These are phyloP conservation scores for Sugiyamaella xylanicola DNA, from an alignment of 1,139 yeast species.

Conservation along the genomic window DNA sequence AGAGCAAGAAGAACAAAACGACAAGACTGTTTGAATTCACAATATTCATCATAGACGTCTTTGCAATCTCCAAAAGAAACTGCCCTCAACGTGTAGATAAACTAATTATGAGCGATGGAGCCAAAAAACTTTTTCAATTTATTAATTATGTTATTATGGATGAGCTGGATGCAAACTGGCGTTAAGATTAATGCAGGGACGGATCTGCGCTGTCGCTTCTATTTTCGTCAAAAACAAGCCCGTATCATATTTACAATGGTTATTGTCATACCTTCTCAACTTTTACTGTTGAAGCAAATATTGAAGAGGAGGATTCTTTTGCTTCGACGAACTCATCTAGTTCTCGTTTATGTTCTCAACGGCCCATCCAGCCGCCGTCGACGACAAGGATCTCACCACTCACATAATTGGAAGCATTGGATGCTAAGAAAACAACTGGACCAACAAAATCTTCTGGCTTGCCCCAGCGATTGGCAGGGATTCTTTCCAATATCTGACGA, in stretches of 20 bases:
- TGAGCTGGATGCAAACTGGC: neutral
- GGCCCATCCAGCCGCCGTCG: conserved; percentile 60
- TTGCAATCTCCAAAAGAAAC: neutral
- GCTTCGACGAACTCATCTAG: conserved; percentile 24
- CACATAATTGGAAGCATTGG: conserved; percentile 54
- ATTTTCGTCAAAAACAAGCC: too few relatives aligned
- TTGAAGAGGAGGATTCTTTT: too few relatives aligned
- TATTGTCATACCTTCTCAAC: too few relatives aligned
- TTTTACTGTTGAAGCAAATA: too few relatives aligned
- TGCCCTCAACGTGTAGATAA: neutral
- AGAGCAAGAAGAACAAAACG: neutral
- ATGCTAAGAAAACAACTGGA: conserved; percentile 53
- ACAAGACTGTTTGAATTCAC: neutral
- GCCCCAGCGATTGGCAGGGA: conserved; percentile 58
- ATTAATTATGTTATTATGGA: conserved; percentile 6
- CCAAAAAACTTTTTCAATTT: neutral
- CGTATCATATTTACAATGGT: too few relatives aligned
- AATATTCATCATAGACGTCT: neutral
- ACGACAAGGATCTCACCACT: conserved; percentile 57
- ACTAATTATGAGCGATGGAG: neutral
- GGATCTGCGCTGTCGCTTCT: neutral
- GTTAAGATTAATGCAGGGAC: conserved; percentile 9
- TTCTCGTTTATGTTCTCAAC: too few relatives aligned
- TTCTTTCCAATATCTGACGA: conserved; percentile 46
- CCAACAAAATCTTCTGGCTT: conserved; percentile 58